Evolutionary conservation across 768 basidiomycete genomes (phyloP).

Genomic region (Cantharellus anzutake): DNA sequence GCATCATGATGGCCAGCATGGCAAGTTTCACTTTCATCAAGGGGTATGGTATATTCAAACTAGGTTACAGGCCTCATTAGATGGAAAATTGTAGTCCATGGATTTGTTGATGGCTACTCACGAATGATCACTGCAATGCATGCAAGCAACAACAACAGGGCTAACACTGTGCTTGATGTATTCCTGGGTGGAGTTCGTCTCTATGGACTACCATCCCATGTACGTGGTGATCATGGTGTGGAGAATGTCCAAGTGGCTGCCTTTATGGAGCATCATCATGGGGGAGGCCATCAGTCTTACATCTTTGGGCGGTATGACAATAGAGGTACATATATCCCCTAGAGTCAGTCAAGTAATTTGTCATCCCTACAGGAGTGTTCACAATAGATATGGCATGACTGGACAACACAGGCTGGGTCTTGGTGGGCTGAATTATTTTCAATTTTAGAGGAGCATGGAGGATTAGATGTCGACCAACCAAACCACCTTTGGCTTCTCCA

Average conservation of each 20-base stretch:
- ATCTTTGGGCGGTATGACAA: slow-evolving; percentile 13
- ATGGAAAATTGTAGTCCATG: slow-evolving; percentile 12
- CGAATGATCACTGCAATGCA: slow-evolving; percentile 7
- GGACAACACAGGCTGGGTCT: slow-evolving; percentile 19
- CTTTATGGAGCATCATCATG: slow-evolving; percentile 13
- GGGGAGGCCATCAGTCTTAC: slow-evolving; percentile 12
- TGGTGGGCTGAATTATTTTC: slow-evolving; percentile 31
- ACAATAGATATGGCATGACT: slow-evolving; percentile 20
- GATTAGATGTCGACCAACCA: slow-evolving; percentile 13
- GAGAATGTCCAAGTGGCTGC: slow-evolving; percentile 15
- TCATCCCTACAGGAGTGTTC: slow-evolving; percentile 9
- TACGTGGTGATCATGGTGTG: slow-evolving; percentile 15
- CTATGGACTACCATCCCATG: slow-evolving; percentile 12
- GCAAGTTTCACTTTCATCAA: slow-evolving; percentile 1
- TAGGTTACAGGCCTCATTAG: slow-evolving; percentile 8
- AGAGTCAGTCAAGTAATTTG: neutral
- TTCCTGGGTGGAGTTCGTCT: slow-evolving; percentile 14
- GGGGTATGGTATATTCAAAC: neutral
- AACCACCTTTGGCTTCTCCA: slow-evolving; percentile 25
- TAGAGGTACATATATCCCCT: neutral
- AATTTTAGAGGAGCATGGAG: slow-evolving; percentile 21
- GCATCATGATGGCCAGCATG: slow-evolving; percentile 17
- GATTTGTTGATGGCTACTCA: slow-evolving; percentile 14
- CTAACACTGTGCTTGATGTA: slow-evolving; percentile 17
- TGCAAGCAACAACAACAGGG: slow-evolving; percentile 5